phyloP scores from a whole-genome alignment of 2,329 filamentous ascomycete genomes.

The Chaetomiaceae sp. region DNA sequence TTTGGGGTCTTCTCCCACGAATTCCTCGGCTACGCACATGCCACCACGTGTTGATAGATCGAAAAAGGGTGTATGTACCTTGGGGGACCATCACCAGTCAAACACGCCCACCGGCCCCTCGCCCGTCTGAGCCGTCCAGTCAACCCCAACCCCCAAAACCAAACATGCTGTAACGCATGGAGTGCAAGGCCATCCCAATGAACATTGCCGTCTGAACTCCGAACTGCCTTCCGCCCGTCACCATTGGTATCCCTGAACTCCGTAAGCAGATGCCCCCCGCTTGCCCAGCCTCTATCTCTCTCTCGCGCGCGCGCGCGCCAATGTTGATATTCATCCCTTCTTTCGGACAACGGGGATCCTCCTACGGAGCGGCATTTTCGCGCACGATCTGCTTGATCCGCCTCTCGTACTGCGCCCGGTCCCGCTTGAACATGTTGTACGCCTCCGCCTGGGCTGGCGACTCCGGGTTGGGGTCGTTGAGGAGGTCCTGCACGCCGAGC shows the following conservation, averaged over 20 bases:
- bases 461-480: slow-evolving; percentile 95
- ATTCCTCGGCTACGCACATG: background rate
- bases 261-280: slow-evolving; percentile 14
- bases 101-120: background rate
- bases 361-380: slow-evolving; percentile 74
- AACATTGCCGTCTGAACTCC: slow-evolving; percentile 18
- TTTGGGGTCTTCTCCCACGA: background rate
- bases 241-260: slow-evolving; percentile 20
- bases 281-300: background rate
- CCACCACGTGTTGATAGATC: background rate
- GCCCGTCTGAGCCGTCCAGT: background rate
- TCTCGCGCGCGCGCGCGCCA: too few relatives aligned
- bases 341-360: background rate
- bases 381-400: slow-evolving; percentile 80
- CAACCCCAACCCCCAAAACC: slow-evolving; percentile 4
- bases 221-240: slow-evolving; percentile 9
- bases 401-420: slow-evolving; percentile 78
- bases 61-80: background rate
- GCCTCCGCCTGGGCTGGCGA: slow-evolving; percentile 95
- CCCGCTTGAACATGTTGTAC: slow-evolving; percentile 94
- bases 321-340: background rate
- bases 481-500: slow-evolving; percentile 88
- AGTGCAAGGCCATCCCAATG: slow-evolving; percentile 10
- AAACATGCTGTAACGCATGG: slow-evolving; percentile 5
- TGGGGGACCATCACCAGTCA: background rate